Conservation (phyloP, 2,329 filamentous ascomycete species). For the Paraconiothyrium sp. region DNA sequence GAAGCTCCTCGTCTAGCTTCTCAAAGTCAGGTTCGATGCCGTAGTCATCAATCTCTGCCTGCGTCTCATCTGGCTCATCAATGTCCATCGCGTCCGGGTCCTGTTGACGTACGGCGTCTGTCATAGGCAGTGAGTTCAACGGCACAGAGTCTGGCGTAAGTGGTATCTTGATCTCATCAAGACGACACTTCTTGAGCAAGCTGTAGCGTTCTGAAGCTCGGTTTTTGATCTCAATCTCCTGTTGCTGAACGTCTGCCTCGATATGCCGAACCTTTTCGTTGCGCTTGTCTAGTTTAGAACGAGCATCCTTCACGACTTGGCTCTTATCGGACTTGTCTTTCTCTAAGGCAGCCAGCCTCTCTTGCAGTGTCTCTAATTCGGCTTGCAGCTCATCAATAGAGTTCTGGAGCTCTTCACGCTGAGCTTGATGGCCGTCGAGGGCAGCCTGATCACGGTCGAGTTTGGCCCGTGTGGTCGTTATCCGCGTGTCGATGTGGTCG, state of each 20-base stretch:
- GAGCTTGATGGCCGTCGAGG: slow-evolving; percentile 69
- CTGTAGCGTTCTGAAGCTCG: slow-evolving; percentile 85
- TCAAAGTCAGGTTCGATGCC: slow-evolving; percentile 91
- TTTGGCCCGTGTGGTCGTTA: slow-evolving; percentile 73
- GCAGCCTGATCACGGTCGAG: slow-evolving; percentile 73
- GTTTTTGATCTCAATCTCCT: slow-evolving; percentile 88
- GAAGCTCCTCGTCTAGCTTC: slow-evolving; percentile 81
- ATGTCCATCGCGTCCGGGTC: slow-evolving; percentile 94
- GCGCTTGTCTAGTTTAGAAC: slow-evolving; percentile 81
- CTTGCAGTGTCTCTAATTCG: slow-evolving; percentile 78
- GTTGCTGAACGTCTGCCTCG: slow-evolving; percentile 76
- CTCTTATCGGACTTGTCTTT: slow-evolving; percentile 73
- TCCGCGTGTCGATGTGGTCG: slow-evolving; percentile 72
- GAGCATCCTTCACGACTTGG: slow-evolving; percentile 80
- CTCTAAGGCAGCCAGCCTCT: slow-evolving; percentile 75
- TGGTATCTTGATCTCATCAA: slow-evolving; percentile 91
- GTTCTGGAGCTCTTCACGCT: slow-evolving; percentile 79
- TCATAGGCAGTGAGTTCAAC: slow-evolving; percentile 85
- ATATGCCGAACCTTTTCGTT: slow-evolving; percentile 82
- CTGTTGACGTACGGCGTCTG: slow-evolving; percentile 73
- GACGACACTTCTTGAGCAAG: slow-evolving; percentile 85
- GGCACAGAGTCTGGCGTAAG: slow-evolving; percentile 73
- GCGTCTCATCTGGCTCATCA: slow-evolving; percentile 71
- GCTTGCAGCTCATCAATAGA: slow-evolving; percentile 76
- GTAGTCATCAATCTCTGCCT: slow-evolving; percentile 80